Conservation (phyloP, 2,329 filamentous ascomycete genomes). For the Aspergillus piperis region DNA sequence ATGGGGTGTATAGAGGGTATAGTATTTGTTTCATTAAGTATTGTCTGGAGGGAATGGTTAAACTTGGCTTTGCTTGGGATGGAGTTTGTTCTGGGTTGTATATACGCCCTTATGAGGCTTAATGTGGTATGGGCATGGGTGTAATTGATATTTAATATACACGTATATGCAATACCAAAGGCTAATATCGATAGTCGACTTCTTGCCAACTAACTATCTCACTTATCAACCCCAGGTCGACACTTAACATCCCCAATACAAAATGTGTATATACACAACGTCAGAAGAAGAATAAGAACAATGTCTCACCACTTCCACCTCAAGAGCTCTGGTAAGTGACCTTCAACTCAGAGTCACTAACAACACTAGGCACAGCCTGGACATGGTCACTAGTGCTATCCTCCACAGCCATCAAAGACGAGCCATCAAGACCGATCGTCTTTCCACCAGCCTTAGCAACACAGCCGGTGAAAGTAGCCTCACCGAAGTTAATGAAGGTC, state of each 20-base stretch:
- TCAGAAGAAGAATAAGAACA: background rate
- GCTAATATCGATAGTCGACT: too few relatives aligned
- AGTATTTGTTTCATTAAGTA: background rate
- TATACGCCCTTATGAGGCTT: background rate
- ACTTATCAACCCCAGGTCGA: background rate
- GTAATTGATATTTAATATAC: too few relatives aligned
- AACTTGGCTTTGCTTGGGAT: background rate
- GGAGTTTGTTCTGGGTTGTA: background rate
- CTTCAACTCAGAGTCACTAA: slow-evolving; percentile 7
- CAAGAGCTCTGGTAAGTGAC: slow-evolving; percentile 6
- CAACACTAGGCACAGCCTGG: slow-evolving; percentile 7
- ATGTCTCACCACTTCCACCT: background rate
- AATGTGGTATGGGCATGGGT: background rate
- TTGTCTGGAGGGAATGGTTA: background rate
- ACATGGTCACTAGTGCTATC: slow-evolving; percentile 7
- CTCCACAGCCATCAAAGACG: slow-evolving; percentile 7
- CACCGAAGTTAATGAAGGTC: slow-evolving; percentile 12
- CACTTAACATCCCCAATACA: background rate
- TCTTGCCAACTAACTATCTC: too few relatives aligned
- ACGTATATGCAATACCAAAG: too few relatives aligned
- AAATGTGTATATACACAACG: background rate
- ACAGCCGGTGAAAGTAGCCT: slow-evolving; percentile 11
- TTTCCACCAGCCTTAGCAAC: slow-evolving; percentile 4
- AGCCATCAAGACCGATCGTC: background rate
- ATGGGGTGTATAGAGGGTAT: too few relatives aligned